phyloP scores from a whole-genome alignment of 257 asterid genomes.

The Solanum neorickii region DNA sequence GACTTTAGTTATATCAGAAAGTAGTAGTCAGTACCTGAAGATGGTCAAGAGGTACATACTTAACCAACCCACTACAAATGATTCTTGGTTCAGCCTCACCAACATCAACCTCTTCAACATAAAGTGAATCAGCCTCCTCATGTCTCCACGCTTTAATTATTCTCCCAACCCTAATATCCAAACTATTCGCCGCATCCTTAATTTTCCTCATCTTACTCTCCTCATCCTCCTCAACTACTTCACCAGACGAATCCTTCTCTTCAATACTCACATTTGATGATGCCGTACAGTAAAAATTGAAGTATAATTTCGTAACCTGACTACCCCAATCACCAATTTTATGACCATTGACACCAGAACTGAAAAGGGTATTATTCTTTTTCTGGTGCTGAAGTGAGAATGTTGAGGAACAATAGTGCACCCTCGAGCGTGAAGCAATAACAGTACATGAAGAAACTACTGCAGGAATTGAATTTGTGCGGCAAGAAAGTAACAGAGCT shows the following conservation, averaged over 20 bases:
- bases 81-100: conserved; percentile 85
- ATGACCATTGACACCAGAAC: neutral
- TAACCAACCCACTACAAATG: conserved; percentile 89
- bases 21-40: conserved; percentile 42
- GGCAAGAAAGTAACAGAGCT: neutral
- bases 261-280: neutral
- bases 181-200: conserved; percentile 53
- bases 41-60: conserved; percentile 51
- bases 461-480: neutral
- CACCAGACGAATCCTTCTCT: neutral
- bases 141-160: conserved; percentile 75
- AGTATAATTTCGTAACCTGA: neutral
- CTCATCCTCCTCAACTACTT: neutral
- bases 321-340: neutral
- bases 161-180: conserved; percentile 79
- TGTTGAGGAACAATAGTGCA: neutral
- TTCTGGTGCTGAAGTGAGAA: neutral
- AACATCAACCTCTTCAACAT: conserved; percentile 91
- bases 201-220: conserved; percentile 10
- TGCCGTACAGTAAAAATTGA: neutral
- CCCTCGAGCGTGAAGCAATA: neutral
- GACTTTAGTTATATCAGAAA: neutral
- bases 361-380: neutral
- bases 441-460: neutral
- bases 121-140: conserved; percentile 91